These are phyloP conservation scores for Agarophyton chilense DNA, from an alignment of 23 red algal genomes.

Conservation along the genomic window DNA sequence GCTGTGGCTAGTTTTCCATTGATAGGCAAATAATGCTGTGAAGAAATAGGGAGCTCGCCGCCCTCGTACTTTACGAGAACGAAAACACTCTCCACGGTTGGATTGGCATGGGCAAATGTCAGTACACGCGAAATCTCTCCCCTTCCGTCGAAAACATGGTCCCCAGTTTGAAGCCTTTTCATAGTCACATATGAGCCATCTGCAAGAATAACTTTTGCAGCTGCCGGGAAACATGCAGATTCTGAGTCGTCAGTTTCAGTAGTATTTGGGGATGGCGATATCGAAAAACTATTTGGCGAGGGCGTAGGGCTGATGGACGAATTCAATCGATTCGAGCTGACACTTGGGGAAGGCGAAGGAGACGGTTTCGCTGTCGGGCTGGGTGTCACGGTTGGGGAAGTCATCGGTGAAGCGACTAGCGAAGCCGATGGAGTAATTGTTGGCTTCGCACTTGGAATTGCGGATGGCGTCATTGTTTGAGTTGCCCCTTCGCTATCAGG, in stretches of 20 bases:
- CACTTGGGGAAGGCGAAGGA: background rate
- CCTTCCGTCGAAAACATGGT: conserved; percentile 34
- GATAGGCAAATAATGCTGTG: conserved; percentile 14
- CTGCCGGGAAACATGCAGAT: conserved; percentile 54
- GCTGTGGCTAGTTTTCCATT: conserved; percentile 3
- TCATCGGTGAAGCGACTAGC: background rate
- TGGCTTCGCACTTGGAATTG: background rate
- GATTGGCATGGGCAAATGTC: conserved; percentile 53
- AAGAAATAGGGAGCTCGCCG: conserved; percentile 1
- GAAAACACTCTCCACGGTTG: background rate
- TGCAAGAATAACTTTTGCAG: conserved; percentile 22
- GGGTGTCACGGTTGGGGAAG: background rate
- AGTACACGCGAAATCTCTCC: conserved; percentile 32
- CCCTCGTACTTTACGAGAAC: conserved; percentile 1
- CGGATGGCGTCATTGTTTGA: background rate
- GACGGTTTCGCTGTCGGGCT: background rate
- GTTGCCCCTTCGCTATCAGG: background rate
- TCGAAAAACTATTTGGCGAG: background rate
- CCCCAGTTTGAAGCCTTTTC: conserved; percentile 47
- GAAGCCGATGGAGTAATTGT: background rate
- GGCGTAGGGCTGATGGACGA: background rate
- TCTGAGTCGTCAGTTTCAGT: background rate
- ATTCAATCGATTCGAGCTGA: background rate
- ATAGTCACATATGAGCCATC: conserved; percentile 11
- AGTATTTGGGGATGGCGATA: background rate